Evolutionary conservation across 1,284 basidiomycete genomes (phyloP).

Genomic region (Omphalotus olearius): DNA sequence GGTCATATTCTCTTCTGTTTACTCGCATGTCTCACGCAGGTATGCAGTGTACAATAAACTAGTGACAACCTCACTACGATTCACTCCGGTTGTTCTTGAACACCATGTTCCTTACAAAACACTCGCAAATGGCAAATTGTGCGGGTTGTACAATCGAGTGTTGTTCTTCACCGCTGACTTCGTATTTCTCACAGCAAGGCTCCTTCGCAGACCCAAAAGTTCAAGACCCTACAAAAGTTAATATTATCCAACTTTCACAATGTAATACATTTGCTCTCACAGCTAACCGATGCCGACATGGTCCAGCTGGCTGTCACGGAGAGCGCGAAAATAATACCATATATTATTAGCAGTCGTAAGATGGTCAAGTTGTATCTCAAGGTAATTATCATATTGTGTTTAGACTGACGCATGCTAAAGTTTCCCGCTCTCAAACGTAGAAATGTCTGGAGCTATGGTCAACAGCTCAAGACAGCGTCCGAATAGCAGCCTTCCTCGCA

Average conservation of each 20-base stretch:
- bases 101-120: conserved; percentile 90
- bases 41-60: conserved; percentile 87
- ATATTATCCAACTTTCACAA: conserved; percentile 90
- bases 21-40: conserved; percentile 9
- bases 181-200: conserved; percentile 52
- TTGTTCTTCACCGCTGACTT: background rate
- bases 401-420: conserved; percentile 5
- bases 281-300: conserved; percentile 68
- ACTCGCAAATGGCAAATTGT: conserved; percentile 82
- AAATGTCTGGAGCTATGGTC: conserved; percentile 84
- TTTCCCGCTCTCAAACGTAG: conserved; percentile 31
- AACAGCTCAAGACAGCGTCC: conserved; percentile 71
- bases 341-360: conserved; percentile 80
- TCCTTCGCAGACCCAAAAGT: conserved; percentile 70
- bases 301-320: conserved; percentile 76
- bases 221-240: conserved; percentile 82
- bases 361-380: conserved; percentile 84
- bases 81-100: conserved; percentile 85
- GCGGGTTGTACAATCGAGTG: conserved; percentile 27
- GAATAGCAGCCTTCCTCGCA: conserved; percentile 87
- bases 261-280: conserved; percentile 72
- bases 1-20: conserved; percentile 14
- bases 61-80: conserved; percentile 82
- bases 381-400: conserved; percentile 34
- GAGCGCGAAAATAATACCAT: conserved; percentile 84